Evolutionary conservation across 768 basidiomycete species (phyloP).

Genomic region (Lenzites betulinus): DNA sequence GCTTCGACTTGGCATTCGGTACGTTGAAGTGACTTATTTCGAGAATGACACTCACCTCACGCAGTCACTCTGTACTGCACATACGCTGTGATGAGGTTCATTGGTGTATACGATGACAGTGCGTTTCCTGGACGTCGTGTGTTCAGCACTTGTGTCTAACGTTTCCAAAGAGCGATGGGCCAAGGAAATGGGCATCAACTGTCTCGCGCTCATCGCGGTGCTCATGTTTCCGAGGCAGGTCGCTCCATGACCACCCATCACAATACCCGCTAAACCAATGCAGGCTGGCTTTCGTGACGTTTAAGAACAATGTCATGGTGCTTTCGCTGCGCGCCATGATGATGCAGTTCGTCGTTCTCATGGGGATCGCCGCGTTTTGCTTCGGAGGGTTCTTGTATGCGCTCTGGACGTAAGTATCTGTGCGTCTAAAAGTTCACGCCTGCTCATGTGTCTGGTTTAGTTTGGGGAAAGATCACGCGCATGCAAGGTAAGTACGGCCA

Average conservation of each 20-base stretch:
- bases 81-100: slow-evolving; percentile 75
- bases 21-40: slow-evolving; percentile 18
- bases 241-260: background rate
- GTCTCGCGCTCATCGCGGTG: slow-evolving; percentile 85
- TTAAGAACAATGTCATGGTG: slow-evolving; percentile 80
- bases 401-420: slow-evolving; percentile 78
- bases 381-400: slow-evolving; percentile 94
- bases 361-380: slow-evolving; percentile 86
- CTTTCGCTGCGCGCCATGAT: slow-evolving; percentile 90
- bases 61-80: slow-evolving; percentile 76
- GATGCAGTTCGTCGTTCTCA: slow-evolving; percentile 80
- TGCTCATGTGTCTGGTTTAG: slow-evolving; percentile 37
- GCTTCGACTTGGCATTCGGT: slow-evolving; percentile 93
- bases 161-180: slow-evolving; percentile 59
- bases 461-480: slow-evolving; percentile 59
- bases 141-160: background rate
- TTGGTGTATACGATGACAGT: slow-evolving; percentile 76
- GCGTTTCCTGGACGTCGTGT: slow-evolving; percentile 23
- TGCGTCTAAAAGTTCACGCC: background rate
- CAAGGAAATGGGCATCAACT: slow-evolving; percentile 71
- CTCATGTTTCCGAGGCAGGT: slow-evolving; percentile 83
- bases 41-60: background rate
- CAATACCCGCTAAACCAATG: background rate
- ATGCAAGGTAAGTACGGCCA: slow-evolving; percentile 37
- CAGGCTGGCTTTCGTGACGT: slow-evolving; percentile 88